Evolutionary conservation across 2,329 filamentous ascomycete genomes (phyloP), one percentile per base, ranked within the genome.

Genomic region (Xylaria digitata): DNA sequence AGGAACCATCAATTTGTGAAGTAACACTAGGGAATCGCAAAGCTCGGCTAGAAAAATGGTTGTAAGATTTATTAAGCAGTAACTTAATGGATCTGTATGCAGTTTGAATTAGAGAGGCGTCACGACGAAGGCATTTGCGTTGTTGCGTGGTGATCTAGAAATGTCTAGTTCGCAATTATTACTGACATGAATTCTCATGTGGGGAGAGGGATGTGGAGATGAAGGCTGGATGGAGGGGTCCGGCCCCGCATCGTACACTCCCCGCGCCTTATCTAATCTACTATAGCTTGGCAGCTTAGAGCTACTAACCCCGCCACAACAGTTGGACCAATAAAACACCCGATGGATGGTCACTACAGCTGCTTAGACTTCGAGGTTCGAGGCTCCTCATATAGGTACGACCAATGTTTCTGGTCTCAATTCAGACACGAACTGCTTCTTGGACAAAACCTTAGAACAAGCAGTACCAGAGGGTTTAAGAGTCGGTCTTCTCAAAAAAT

Each of bases 251-350:
- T 40, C 13, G 13, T 40, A 5, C 9, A 40, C 37, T 13, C 32
- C 49, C 49, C 49, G 7, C 49, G 23, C 15, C 49, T 53, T 53
- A 53, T 53, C 49, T 43, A 48, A 57, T 45, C 42, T 46, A n/a
- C 17, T 26, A 26, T 26, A 26, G 26, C 37, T 40, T 15, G n/a
- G 54, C 48, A 32, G 17, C 23, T 19, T 50, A 32, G 48, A 46
- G 26, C 26, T 26, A 26, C 26, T 26, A 26, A 26, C 37, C 37
- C 11, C 37, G 37, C 13, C 9, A 40, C 37, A 40, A 13, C 37
- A 37, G 34, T 37, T 13, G 6, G 6, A 13, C 34, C 11, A 40
- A 15, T 40, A 2, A 15, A 40, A 40, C 13, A 15, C 37, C 37
- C 37, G 1, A 40, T 34, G 32, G 7, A 34, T 34, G 32, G 7